Conservation (phyloP, 768 basidiomycete genomes). For the Dioszegia hungarica region DNA sequence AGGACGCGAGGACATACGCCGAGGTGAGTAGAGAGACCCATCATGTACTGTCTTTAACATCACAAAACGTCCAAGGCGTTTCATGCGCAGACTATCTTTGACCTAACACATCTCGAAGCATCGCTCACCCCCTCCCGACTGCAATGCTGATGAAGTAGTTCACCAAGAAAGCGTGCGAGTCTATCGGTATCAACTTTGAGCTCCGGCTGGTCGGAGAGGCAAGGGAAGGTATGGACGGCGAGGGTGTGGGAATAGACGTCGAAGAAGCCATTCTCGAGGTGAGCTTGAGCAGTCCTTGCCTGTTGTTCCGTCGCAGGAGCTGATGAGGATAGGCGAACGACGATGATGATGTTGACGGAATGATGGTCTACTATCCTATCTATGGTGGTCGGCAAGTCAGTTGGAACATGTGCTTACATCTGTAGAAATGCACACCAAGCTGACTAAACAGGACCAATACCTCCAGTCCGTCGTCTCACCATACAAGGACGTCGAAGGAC, state of each 20-base stretch:
- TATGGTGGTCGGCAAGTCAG: conserved; percentile 81
- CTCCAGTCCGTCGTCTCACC: conserved; percentile 96
- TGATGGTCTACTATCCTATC: conserved; percentile 99
- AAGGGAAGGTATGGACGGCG: conserved; percentile 51
- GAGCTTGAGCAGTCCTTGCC: conserved; percentile 1
- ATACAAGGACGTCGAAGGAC: conserved; percentile 93
- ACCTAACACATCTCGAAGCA: too few species aligned
- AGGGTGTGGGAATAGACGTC: conserved; percentile 74
- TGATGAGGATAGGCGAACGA: conserved; percentile 64
- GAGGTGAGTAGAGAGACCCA: conserved; percentile 45
- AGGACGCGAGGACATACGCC: conserved; percentile 54
- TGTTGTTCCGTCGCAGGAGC: neutral
- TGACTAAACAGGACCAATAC: conserved; percentile 72
- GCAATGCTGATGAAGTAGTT: conserved; percentile 54
- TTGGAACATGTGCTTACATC: conserved; percentile 10
- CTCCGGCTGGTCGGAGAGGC: conserved; percentile 63
- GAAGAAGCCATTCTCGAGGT: conserved; percentile 88
- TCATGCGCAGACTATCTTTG: too few species aligned
- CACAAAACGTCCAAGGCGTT: too few species aligned
- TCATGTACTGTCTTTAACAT: neutral
- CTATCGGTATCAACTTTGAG: conserved; percentile 80
- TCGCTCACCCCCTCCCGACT: too few species aligned
- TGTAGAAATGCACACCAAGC: too few species aligned
- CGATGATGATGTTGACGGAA: conserved; percentile 76
- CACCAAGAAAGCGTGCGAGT: conserved; percentile 83